Percentiles rank a stretch among this genome's conserved stretches.
These are phyloP conservation scores for Leccinellum albellum DNA, from an alignment of 768 basidiomycete genomes.

Conservation along the genomic window DNA sequence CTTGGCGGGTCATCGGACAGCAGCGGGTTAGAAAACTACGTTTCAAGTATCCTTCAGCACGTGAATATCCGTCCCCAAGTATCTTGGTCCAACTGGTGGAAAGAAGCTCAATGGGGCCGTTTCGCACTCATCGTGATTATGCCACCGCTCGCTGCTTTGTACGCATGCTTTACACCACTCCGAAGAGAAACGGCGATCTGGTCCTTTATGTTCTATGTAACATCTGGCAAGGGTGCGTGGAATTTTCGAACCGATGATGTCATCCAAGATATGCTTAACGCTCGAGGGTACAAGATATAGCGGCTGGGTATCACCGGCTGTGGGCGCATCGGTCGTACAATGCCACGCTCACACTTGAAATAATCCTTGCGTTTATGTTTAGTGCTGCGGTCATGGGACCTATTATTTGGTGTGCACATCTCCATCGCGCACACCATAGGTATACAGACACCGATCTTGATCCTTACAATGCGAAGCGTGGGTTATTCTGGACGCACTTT, in stretches of 20 bases:
- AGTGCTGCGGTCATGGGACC: not conserved
- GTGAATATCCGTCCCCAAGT: constrained; percentile 61
- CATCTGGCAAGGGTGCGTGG: not conserved
- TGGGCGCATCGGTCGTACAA: constrained; percentile 4
- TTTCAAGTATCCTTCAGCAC: constrained; percentile 58
- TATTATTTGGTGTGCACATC: not conserved
- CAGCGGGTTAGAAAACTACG: constrained; percentile 69
- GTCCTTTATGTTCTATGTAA: not conserved
- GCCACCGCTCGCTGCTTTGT: constrained; percentile 67
- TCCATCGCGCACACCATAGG: constrained; percentile 4
- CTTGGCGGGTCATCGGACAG: constrained; percentile 27
- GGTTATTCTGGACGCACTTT: not conserved
- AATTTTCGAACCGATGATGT: not conserved
- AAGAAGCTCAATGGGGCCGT: constrained; percentile 68
- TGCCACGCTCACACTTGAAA: not conserved
- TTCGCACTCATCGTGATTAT: constrained; percentile 64
- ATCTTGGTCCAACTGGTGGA: constrained; percentile 49
- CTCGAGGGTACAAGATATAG: not conserved
- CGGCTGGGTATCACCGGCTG: constrained; percentile 2
- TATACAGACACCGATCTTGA: constrained; percentile 8
- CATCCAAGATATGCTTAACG: not conserved
- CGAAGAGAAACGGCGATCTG: not conserved
- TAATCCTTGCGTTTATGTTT: not conserved
- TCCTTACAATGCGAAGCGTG: not conserved
- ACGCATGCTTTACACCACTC: constrained; percentile 36